Evolutionary conservation across 1,139 yeast species (phyloP).

Genomic region (Neolecta irregularis): DNA sequence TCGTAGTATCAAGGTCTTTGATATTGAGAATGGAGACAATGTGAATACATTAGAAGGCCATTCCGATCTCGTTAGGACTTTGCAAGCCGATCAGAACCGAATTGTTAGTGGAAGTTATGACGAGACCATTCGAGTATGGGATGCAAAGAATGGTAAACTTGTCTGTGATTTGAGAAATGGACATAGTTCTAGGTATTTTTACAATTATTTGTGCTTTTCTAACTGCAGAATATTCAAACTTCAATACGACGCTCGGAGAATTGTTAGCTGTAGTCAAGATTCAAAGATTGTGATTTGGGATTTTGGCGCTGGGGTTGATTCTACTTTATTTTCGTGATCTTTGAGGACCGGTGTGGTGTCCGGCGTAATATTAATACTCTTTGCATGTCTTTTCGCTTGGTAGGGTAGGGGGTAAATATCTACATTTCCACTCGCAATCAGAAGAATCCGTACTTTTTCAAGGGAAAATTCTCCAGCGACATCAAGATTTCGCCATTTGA

Average conservation of each 20-base stretch:
- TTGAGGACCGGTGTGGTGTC: too few species aligned
- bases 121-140: slow-evolving; percentile 36
- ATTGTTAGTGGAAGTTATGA: slow-evolving; percentile 14
- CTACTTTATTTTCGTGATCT: slow-evolving; percentile 14
- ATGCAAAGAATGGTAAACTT: slow-evolving; percentile 53
- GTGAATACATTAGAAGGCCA: slow-evolving; percentile 60
- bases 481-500: too few species aligned
- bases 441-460: too few species aligned
- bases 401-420: too few species aligned
- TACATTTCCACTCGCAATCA: too few species aligned
- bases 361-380: too few species aligned
- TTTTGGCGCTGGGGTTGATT: slow-evolving; percentile 11
- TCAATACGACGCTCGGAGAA: slow-evolving; percentile 12
- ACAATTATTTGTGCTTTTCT: too few species aligned
- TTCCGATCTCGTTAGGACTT: slow-evolving; percentile 12
- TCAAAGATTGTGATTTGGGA: slow-evolving; percentile 13
- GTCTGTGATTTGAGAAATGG: slow-evolving; percentile 9
- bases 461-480: too few species aligned
- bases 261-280: slow-evolving; percentile 13
- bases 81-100: slow-evolving; percentile 11
- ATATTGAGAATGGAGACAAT: slow-evolving; percentile 49
- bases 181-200: too few species aligned
- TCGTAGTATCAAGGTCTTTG: slow-evolving; percentile 22
- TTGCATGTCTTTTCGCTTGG: too few species aligned
- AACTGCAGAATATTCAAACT: slow-evolving; percentile 12